phyloP scores from a whole-genome alignment of 2,329 filamentous ascomycete species.

The Plectosphaerella cucumerina region DNA sequence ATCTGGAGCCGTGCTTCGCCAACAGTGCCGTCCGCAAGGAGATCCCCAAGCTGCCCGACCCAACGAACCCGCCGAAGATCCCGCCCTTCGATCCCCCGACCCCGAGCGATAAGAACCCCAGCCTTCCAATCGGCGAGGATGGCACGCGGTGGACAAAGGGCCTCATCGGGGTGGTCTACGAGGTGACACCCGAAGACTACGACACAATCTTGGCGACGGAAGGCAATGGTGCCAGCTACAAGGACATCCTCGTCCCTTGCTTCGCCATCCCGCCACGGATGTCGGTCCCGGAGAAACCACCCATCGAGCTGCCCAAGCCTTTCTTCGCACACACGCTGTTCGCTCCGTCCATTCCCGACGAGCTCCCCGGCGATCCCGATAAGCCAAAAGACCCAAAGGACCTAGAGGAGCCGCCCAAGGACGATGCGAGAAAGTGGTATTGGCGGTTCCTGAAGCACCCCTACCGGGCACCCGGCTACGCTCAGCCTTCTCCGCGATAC shows the following conservation, averaged over 20 bases:
- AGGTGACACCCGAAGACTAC: constrained; percentile 81
- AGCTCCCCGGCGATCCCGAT: constrained; percentile 15
- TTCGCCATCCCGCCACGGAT: constrained; percentile 58
- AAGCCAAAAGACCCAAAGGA: constrained; percentile 15
- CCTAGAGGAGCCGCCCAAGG: constrained; percentile 6
- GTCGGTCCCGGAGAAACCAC: constrained; percentile 60
- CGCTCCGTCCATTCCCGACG: constrained; percentile 50
- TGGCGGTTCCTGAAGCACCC: constrained; percentile 38
- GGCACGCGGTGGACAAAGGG: constrained; percentile 65
- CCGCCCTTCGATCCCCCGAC: constrained; percentile 10
- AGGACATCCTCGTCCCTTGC: constrained; percentile 78
- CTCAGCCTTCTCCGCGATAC: constrained; percentile 81
- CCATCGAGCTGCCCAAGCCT: constrained; percentile 46
- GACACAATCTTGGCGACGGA: constrained; percentile 85
- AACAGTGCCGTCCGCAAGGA: constrained; percentile 63
- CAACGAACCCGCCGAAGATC: constrained; percentile 20
- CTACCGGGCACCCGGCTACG: constrained; percentile 64
- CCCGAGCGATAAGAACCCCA: background rate
- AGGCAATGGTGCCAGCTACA: constrained; percentile 80
- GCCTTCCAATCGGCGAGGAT: background rate
- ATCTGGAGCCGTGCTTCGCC: constrained; percentile 87
- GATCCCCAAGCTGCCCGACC: constrained; percentile 35
- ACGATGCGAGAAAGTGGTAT: constrained; percentile 36
- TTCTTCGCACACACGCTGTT: constrained; percentile 87
- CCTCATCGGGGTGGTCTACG: constrained; percentile 90